These are phyloP conservation scores for Phytophthora sp. DNA, from an alignment of 352 stramenopile genomes.

Conservation along the genomic window DNA sequence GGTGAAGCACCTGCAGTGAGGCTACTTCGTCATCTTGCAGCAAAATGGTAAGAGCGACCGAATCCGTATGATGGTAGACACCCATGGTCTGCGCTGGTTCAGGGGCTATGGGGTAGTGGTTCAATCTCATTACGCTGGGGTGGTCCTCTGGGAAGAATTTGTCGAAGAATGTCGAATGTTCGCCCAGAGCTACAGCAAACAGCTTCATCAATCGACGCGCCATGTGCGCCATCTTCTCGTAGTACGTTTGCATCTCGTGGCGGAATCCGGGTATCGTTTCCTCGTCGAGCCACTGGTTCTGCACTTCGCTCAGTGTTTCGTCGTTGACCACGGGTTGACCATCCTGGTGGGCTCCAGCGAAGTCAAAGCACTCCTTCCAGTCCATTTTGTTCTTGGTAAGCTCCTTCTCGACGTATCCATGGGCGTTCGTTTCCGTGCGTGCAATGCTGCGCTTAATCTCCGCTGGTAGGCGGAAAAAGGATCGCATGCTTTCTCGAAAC, in stretches of 20 bases:
- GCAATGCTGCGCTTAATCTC: conserved; percentile 60
- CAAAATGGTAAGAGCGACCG: conserved; percentile 63
- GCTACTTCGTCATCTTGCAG: conserved; percentile 70
- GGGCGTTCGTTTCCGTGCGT: conserved; percentile 83
- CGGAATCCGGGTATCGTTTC: conserved; percentile 63
- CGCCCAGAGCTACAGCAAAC: conserved; percentile 63
- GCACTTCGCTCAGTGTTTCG: conserved; percentile 79
- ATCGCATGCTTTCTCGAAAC: conserved; percentile 70
- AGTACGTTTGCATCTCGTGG: conserved; percentile 48
- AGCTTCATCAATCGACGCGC: conserved; percentile 60
- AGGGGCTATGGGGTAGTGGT: conserved; percentile 87
- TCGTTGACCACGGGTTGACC: conserved; percentile 41
- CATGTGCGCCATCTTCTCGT: conserved; percentile 59
- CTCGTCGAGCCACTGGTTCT: conserved; percentile 85
- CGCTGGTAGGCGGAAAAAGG: conserved; percentile 86
- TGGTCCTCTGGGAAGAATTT: conserved; percentile 72
- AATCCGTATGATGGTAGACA: conserved; percentile 69
- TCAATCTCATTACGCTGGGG: conserved; percentile 91
- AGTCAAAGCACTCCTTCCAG: conserved; percentile 93
- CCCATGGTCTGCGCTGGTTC: conserved; percentile 58
- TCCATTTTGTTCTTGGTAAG: conserved; percentile 94
- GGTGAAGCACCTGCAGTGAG: conserved; percentile 63
- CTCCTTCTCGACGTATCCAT: conserved; percentile 94
- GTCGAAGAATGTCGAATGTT: conserved; percentile 60
- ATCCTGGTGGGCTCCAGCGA: conserved; percentile 50